phyloP scores from a whole-genome alignment of 2,329 filamentous ascomycete genomes.

The Diaporthe vaccinii region DNA sequence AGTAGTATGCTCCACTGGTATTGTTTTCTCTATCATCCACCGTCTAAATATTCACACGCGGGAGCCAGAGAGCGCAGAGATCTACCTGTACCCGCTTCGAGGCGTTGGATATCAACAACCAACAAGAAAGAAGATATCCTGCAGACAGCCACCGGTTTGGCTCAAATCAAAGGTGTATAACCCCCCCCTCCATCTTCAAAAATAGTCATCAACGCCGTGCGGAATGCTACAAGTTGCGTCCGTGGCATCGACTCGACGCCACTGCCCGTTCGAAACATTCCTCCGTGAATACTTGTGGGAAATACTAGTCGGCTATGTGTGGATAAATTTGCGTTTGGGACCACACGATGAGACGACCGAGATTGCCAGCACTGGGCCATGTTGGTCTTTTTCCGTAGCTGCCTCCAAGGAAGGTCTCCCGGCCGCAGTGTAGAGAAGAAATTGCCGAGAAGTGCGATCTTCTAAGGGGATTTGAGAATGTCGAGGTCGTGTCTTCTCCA shows the following conservation, averaged over 20 bases:
- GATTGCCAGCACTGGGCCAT: background rate
- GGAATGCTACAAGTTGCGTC: background rate
- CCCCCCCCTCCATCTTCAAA: background rate
- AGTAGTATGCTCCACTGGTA: background rate
- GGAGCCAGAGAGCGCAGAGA: too few relatives aligned
- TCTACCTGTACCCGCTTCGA: background rate
- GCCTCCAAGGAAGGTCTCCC: background rate
- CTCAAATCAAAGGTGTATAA: background rate
- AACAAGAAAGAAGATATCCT: background rate
- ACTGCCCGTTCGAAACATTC: background rate
- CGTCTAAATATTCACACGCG: background rate
- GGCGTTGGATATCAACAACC: background rate
- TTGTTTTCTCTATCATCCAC: background rate
- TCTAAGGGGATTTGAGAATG: background rate
- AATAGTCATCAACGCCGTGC: background rate
- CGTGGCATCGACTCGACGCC: background rate
- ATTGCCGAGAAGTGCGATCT: background rate
- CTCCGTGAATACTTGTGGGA: background rate
- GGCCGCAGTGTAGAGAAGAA: rapidly evolving
- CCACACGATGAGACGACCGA: background rate
- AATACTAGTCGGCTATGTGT: background rate
- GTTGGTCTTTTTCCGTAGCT: background rate
- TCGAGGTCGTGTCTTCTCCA: background rate
- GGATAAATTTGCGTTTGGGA: background rate
- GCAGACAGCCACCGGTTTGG: background rate